These are phyloP conservation scores for Parastagonospora avenae DNA, from an alignment of 2,329 filamentous ascomycete genomes.

Conservation along the genomic window DNA sequence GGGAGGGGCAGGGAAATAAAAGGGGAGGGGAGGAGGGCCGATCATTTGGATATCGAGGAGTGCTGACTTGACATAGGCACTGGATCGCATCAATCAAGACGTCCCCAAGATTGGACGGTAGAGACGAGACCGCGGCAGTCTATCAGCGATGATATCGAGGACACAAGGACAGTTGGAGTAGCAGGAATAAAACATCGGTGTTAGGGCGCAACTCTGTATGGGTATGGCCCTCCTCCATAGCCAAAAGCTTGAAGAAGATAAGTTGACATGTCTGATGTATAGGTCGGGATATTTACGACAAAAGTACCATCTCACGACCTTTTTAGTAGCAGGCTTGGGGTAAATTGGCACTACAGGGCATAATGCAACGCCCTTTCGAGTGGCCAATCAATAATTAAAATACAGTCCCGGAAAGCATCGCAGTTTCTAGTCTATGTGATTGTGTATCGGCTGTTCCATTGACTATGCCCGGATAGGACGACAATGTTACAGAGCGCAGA, in stretches of 20 bases:
- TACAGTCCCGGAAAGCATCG: too few relatives aligned
- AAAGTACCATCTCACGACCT: slow-evolving; percentile 30
- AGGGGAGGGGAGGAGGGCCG: too few relatives aligned
- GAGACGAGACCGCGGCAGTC: background rate
- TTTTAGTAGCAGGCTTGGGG: background rate
- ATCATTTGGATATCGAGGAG: background rate
- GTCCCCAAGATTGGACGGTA: slow-evolving; percentile 41
- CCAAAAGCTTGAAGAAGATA: slow-evolving; percentile 8
- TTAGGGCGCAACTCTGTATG: slow-evolving; percentile 24
- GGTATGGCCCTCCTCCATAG: slow-evolving; percentile 23
- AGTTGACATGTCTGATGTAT: slow-evolving; percentile 28
- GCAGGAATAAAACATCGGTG: slow-evolving; percentile 7
- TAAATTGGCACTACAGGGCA: too few relatives aligned
- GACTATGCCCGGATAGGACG: too few relatives aligned
- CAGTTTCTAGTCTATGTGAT: background rate
- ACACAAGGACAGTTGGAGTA: background rate
- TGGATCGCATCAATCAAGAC: slow-evolving; percentile 45
- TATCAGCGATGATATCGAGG: slow-evolving; percentile 1
- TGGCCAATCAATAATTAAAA: background rate
- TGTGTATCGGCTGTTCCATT: background rate
- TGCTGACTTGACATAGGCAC: slow-evolving; percentile 29
- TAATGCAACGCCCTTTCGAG: too few relatives aligned
- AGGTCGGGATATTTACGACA: slow-evolving; percentile 23
- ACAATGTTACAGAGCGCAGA: too few relatives aligned
- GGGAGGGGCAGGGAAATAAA: too few relatives aligned